Evolutionary conservation across 2,329 filamentous ascomycete species (phyloP), one percentile per base, ranked within the genome.

Genomic region (Bipolaris oryzae): DNA sequence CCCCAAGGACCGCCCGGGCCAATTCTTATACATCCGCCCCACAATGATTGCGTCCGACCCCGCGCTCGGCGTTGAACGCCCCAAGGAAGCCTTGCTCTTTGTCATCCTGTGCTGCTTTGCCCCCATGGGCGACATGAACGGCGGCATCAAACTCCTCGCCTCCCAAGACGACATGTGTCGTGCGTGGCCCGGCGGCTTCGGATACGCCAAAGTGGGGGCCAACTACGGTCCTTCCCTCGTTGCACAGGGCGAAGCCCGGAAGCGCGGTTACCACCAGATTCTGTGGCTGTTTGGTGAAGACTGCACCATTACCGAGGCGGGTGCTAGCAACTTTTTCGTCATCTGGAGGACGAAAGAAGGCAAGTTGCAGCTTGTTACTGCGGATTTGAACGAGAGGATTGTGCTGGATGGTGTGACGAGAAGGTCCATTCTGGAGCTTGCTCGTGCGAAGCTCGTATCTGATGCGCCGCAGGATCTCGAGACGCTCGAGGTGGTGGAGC

Each of bases 161-260:
- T 90, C 86, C 43, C 85, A 86, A 53, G 87, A 93, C 64, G 91
- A 96, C 75, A 91, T 89, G 81, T 87, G 96, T 55, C 89, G 93
- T 63, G 92, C 93, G 11, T 97, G 93, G 93, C 92, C 91, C 18
- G 93, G 93, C 59, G 93, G 94, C 9, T 96, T 96, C 75, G 93
- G 93, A 0, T 93, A 89, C 72, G 92, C 92, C 58, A 97, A 97
- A 79, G 85, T 97, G 33, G 93, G 93, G 52, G 93, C 93, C 59
- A 97, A 96, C 81, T 97, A 96, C 76, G 93, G 93, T 0, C 93
- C 93, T 16, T 88, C 86, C 18, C 82, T 97, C 51, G 82, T 91
- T 51, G 90, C 91, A 3, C 92, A 92, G 46, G 83, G 84, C 16
- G 89, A 93, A 75, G 93, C 93, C 3, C 81, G 87, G 53, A 80